Conservation (phyloP, 2,329 filamentous ascomycete species). For the Rugonectria rugulosa region DNA sequence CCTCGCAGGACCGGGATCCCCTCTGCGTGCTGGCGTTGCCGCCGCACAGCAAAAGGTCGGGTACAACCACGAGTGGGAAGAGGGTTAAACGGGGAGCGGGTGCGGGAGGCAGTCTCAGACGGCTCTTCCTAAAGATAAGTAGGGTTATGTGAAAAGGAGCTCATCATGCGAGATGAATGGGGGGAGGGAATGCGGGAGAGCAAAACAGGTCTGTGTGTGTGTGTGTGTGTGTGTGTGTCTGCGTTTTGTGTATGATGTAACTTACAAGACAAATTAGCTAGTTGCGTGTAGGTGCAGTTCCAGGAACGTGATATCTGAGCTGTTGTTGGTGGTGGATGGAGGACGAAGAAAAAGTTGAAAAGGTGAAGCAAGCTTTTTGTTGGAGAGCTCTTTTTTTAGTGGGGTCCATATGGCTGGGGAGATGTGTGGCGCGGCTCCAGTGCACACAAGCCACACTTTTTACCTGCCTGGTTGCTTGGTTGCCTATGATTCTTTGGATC, state of each 20-base stretch:
- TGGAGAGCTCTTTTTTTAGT: no score
- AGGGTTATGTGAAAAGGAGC: conserved; percentile 49
- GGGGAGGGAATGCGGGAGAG: no score
- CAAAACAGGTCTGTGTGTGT: background rate
- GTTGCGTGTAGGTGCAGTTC: no score
- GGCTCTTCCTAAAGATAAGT: conserved; percentile 54
- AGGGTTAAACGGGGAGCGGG: conserved; percentile 14
- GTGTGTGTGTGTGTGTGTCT: background rate
- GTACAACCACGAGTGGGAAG: conserved; percentile 28
- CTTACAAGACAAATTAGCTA: no score
- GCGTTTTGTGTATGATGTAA: no score
- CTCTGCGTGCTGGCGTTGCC: conserved; percentile 41
- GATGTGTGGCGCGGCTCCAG: no score
- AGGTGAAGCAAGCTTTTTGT: no score
- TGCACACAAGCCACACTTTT: no score
- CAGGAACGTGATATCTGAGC: no score
- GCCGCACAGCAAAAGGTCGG: conserved; percentile 41
- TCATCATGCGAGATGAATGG: conserved; percentile 52
- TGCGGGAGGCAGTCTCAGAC: conserved; percentile 52
- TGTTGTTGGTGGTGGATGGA: no score
- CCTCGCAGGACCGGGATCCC: conserved; percentile 26
- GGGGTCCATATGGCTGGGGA: no score
- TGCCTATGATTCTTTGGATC: conserved; percentile 2
- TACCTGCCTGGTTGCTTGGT: background rate
- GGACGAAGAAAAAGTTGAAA: no score